A percentile compares a stretch with the other conserved stretches of the same genome.
Evolutionary conservation across 2,329 filamentous ascomycete genomes (phyloP).

Genomic region (Cercospora citrullina): DNA sequence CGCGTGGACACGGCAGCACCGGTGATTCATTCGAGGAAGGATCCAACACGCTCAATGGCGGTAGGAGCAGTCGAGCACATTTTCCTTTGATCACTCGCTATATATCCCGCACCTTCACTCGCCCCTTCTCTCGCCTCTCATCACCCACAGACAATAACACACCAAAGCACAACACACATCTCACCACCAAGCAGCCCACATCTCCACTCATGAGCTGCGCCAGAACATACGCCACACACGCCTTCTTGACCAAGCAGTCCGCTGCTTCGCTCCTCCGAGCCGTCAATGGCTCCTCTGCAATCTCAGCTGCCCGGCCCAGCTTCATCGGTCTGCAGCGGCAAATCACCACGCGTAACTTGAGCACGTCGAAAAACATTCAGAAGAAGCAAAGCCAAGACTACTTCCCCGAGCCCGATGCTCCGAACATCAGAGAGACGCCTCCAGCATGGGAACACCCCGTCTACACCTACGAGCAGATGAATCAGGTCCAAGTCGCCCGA

Average conservation of each 20-base stretch:
- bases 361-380: constrained; percentile 38
- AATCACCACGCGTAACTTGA: constrained; percentile 42
- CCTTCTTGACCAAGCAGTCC: constrained; percentile 20
- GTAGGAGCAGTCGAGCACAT: not conserved
- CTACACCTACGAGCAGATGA: constrained; percentile 80
- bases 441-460: constrained; percentile 53
- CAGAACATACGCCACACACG: constrained; percentile 13
- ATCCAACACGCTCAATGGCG: not conserved
- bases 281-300: constrained; percentile 37
- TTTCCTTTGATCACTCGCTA: constrained; percentile 1
- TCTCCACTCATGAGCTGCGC: constrained; percentile 17
- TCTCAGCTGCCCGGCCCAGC: constrained; percentile 35
- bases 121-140: constrained; percentile 8
- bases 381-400: constrained; percentile 44
- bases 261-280: constrained; percentile 42
- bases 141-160: not conserved
- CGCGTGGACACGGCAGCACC: constrained; percentile 2
- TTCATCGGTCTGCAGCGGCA: constrained; percentile 39
- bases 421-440: constrained; percentile 48
- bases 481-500: constrained; percentile 70
- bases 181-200: not conserved
- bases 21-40: constrained; percentile 12
- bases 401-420: constrained; percentile 49
- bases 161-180: not conserved
- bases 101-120: constrained; percentile 11